Evolutionary conservation across 2,329 filamentous ascomycete species (phyloP), one percentile per base, ranked within the genome.

Genomic region (Fusarium secorum): DNA sequence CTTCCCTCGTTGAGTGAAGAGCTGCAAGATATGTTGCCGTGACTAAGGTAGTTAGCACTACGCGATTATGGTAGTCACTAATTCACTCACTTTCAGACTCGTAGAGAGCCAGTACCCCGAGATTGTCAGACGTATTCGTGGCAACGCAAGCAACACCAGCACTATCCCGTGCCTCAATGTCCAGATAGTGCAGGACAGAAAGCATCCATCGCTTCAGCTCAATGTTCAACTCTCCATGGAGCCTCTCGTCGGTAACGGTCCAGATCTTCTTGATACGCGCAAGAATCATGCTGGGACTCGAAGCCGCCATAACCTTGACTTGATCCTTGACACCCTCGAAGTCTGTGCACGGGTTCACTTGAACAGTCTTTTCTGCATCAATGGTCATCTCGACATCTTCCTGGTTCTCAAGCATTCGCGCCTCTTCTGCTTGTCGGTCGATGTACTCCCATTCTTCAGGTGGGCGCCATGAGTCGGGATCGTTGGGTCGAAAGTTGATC

Each of bases 161-260:
- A 49, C 17, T 76, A 62, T 13, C 18, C 20, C 51, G 59, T 5
- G 64, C 60, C 2, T 76, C 70, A 35, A 83, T 82, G 39, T 82
- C 83, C 74, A 84, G 81, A 68, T 81, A 82, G 66, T 85, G 83
- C 56, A 92, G 79, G 2, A 84, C 84, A 32, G 86, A 89, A 36
- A 90, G 81, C 81, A 93, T 86, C 88, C 88, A 90, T 28, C 68
- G 68, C 72, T 88, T 87, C 74, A 87, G 87, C 67, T 87, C 85
- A 51, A 87, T 80, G 62, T 87, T 86, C 7, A 87, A 73, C 54
- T 72, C 67, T 3, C 45, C 33, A 4, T 68, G 60, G 4, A 66
- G 54, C 5, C 60, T 70, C 20, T 66, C 51, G 17, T 71, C 70
- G 2, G 59, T 64, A 4, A 64, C 60, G 24, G 36, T 63, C 74